Evolutionary conservation across 2,329 filamentous ascomycete species (phyloP).

Genomic region (Ophiostoma ulmi): DNA sequence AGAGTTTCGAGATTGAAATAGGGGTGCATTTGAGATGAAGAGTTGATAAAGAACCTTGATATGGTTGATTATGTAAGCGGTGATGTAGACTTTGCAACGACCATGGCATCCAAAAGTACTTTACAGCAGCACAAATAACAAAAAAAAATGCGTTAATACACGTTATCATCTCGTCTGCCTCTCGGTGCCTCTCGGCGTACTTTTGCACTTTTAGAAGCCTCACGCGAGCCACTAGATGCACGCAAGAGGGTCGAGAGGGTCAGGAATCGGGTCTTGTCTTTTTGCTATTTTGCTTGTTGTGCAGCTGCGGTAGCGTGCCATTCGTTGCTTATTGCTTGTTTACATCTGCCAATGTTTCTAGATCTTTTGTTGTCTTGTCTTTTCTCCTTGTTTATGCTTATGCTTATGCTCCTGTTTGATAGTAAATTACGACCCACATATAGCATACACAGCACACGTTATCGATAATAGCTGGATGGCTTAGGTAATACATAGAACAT

Average conservation of each 20-base stretch:
- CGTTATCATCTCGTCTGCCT: not conserved
- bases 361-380: not conserved
- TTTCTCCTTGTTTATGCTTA: not conserved
- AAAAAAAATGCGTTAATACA: not conserved
- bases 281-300: not conserved
- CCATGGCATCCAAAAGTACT: too few species aligned
- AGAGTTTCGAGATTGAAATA: too few species aligned
- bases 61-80: not conserved
- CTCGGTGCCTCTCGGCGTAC: constrained; percentile 7
- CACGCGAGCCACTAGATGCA: not conserved
- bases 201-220: not conserved
- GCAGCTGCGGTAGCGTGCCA: not conserved
- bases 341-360: not conserved
- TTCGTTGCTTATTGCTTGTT: not conserved
- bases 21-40: too few species aligned
- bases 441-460: not conserved
- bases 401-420: constrained; percentile 4
- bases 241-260: not conserved
- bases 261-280: not conserved
- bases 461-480: not conserved
- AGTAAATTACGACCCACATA: constrained; percentile 6
- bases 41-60: too few species aligned
- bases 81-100: not conserved
- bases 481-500: not conserved
- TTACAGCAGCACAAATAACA: not conserved